A percentile compares a stretch with the other conserved stretches of the same genome.
Evolutionary conservation across 208 protist species (phyloP).

Genomic region (Strigomonas culicis): DNA sequence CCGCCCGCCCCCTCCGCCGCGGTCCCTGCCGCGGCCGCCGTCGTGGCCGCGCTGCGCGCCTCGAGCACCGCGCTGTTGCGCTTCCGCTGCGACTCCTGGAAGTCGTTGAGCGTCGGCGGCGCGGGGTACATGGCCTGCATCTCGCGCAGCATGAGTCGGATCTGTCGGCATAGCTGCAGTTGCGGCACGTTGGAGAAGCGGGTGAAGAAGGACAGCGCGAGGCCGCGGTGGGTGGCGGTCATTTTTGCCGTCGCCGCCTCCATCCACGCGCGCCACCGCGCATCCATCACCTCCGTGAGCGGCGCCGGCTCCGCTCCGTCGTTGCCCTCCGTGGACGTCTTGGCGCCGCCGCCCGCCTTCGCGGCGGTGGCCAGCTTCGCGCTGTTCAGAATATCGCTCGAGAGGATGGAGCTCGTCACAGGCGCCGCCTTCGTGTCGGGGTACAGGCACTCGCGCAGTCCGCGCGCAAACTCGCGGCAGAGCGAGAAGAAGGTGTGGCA

Average conservation of each 20-base stretch:
- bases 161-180: constrained; percentile 47
- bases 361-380: neutral
- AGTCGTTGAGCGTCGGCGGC: constrained; percentile 17
- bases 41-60: neutral
- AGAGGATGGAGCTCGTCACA: neutral
- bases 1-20: neutral
- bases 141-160: constrained; percentile 34
- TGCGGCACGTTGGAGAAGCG: constrained; percentile 52
- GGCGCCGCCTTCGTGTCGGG: neutral
- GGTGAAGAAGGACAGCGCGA: constrained; percentile 14
- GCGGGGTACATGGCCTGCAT: constrained; percentile 22
- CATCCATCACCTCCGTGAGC: neutral
- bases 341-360: neutral
- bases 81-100: constrained; percentile 33
- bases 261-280: neutral
- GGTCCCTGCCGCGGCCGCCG: neutral
- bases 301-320: neutral
- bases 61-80: constrained; percentile 24
- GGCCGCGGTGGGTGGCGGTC: neutral
- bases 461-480: constrained; percentile 37
- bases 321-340: neutral
- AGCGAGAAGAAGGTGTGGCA: constrained; percentile 47
- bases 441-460: constrained; percentile 23
- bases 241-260: neutral
- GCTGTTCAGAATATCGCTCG: neutral